These are phyloP conservation scores for Pyropia haitanensis DNA, from an alignment of 23 red algal species.

Conservation along the genomic window DNA sequence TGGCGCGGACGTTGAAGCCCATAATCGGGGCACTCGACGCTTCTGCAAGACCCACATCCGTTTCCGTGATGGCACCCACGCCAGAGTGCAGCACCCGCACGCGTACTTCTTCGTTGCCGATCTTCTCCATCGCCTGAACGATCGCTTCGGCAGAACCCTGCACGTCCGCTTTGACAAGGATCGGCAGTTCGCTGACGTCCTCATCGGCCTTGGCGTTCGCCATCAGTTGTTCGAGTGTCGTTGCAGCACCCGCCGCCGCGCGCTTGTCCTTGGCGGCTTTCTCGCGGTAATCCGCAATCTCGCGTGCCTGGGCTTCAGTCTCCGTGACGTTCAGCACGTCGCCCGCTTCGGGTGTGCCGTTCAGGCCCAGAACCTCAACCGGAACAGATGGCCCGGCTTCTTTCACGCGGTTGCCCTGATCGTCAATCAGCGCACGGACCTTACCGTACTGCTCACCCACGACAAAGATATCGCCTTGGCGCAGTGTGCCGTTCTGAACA, in stretches of 20 bases:
- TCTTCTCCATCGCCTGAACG: not conserved
- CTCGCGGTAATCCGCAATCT: conserved; percentile 3
- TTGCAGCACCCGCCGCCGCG: too few species aligned
- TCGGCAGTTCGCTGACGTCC: not conserved
- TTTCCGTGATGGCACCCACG: conserved; percentile 1
- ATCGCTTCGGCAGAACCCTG: too few species aligned
- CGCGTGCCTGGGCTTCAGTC: not conserved
- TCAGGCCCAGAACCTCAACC: conserved; percentile 3
- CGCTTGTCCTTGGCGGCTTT: not conserved
- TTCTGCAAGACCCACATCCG: not conserved
- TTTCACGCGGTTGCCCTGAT: not conserved
- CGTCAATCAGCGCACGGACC: conserved; percentile 6
- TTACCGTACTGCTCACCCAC: not conserved
- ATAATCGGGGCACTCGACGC: conserved; percentile 6
- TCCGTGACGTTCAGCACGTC: too few species aligned
- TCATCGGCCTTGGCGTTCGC: not conserved
- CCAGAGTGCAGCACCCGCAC: not conserved
- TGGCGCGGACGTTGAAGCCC: conserved; percentile 4
- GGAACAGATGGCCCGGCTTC: not conserved
- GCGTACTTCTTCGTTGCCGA: not conserved
- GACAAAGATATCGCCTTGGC: not conserved
- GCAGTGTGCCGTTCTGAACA: not conserved
- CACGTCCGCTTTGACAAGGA: conserved; percentile 4
- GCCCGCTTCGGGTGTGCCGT: conserved; percentile 3
- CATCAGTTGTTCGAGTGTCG: not conserved